A percentile compares a stretch with the other conserved stretches of the same genome.
Conservation (phyloP, 2,329 filamentous ascomycete species). For the Blastomyces emzantsi region DNA sequence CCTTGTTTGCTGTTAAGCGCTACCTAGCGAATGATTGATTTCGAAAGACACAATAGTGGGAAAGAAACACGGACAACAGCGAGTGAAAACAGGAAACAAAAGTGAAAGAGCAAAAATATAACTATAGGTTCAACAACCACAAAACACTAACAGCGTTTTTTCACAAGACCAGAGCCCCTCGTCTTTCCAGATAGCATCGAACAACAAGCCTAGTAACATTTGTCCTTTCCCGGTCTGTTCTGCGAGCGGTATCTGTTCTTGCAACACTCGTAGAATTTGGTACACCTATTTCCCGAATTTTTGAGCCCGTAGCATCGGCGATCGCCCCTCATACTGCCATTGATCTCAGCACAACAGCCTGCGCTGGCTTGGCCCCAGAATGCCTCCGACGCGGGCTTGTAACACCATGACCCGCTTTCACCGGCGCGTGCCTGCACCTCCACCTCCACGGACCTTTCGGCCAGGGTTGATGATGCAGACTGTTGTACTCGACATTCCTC, state of each 20-base stretch:
- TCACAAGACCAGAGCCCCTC: neutral
- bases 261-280: neutral
- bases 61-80: neutral
- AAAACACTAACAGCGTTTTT: neutral
- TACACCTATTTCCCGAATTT: neutral
- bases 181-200: neutral
- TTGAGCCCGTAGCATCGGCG: slow-evolving; percentile 3
- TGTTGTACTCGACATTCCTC: slow-evolving; percentile 1
- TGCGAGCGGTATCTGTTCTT: neutral
- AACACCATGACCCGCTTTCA: slow-evolving; percentile 3
- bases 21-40: neutral
- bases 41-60: neutral
- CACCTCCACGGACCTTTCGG: neutral
- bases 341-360: neutral
- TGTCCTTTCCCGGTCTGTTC: slow-evolving; percentile 2
- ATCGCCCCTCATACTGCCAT: neutral
- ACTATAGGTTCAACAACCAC: neutral
- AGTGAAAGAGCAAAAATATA: neutral
- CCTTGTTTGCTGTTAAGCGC: neutral
- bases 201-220: neutral
- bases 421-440: neutral
- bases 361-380: slow-evolving; percentile 2
- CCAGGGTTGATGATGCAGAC: neutral
- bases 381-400: slow-evolving; percentile 1
- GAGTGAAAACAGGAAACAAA: neutral